Percentiles rank a stretch among this genome's conserved stretches.
These are phyloP conservation scores for Dipodascus albidus DNA, from an alignment of 805 yeast genomes.

Conservation along the genomic window DNA sequence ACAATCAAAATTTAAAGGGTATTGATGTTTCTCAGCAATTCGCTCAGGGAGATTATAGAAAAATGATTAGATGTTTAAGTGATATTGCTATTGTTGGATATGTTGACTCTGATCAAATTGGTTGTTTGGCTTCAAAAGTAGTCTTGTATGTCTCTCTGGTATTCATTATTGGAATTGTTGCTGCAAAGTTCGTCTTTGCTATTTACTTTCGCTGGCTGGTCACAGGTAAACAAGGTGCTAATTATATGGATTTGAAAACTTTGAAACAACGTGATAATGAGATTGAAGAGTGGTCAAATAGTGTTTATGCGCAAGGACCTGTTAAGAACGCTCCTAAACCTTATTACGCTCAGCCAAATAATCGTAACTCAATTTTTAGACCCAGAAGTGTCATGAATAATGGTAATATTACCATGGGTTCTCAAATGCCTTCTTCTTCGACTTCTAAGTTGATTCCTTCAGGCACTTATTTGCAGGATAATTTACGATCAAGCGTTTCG, in stretches of 20 bases:
- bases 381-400: conserved; percentile 7
- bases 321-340: conserved; percentile 5
- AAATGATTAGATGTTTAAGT: conserved; percentile 67
- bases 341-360: not conserved
- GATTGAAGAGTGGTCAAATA: conserved; percentile 81
- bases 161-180: conserved; percentile 72
- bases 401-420: conserved; percentile 20
- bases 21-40: conserved; percentile 72
- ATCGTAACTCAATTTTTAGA: not conserved
- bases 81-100: conserved; percentile 86
- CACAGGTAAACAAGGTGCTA: conserved; percentile 74
- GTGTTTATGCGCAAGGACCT: conserved; percentile 31
- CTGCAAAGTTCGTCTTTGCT: conserved; percentile 71
- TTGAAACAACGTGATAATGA: conserved; percentile 52
- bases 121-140: conserved; percentile 83
- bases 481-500: not conserved
- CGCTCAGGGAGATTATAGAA: conserved; percentile 52
- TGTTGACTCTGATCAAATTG: conserved; percentile 80
- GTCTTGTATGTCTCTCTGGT: conserved; percentile 73
- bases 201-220: conserved; percentile 82
- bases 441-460: conserved; percentile 19
- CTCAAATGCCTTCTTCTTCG: conserved; percentile 22
- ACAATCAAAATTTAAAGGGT: conserved; percentile 49
- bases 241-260: conserved; percentile 40
- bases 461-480: conserved; percentile 4